Evolutionary conservation across 352 stramenopile genomes (phyloP).

Genomic region (Pythium periplocum): DNA sequence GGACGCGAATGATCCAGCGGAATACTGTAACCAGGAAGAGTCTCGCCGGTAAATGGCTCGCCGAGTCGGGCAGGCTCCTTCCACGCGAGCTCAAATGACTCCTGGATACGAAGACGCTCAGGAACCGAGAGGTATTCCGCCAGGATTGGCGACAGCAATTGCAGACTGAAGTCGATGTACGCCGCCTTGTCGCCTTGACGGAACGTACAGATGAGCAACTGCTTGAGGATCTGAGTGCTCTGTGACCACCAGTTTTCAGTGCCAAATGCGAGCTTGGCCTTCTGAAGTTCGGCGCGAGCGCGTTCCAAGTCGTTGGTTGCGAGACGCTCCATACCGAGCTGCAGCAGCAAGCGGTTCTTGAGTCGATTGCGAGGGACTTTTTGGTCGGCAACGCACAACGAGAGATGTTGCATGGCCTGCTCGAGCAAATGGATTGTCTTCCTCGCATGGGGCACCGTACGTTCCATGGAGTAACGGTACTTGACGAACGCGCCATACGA

Average conservation of each 20-base stretch:
- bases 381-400: conserved; percentile 56
- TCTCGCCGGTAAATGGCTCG: conserved; percentile 28
- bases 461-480: conserved; percentile 60
- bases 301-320: conserved; percentile 64
- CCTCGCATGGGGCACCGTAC: conserved; percentile 54
- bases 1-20: conserved; percentile 42
- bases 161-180: conserved; percentile 74
- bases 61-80: conserved; percentile 34
- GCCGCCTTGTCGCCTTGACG: conserved; percentile 61
- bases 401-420: conserved; percentile 70
- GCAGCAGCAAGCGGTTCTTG: conserved; percentile 69
- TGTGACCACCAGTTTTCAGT: conserved; percentile 73
- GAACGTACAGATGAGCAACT: conserved; percentile 72
- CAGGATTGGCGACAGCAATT: conserved; percentile 68
- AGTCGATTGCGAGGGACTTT: conserved; percentile 61
- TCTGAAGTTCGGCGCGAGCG: conserved; percentile 58
- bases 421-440: conserved; percentile 72
- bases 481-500: conserved; percentile 53
- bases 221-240: conserved; percentile 66
- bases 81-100: conserved; percentile 63
- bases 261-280: conserved; percentile 51
- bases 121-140: conserved; percentile 57
- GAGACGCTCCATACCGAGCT: conserved; percentile 68
- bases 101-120: conserved; percentile 54
- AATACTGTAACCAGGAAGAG: conserved; percentile 39